Evolutionary conservation across 2,329 filamentous ascomycete species (phyloP).

Genomic region (Myriosclerotinia duriaeana): DNA sequence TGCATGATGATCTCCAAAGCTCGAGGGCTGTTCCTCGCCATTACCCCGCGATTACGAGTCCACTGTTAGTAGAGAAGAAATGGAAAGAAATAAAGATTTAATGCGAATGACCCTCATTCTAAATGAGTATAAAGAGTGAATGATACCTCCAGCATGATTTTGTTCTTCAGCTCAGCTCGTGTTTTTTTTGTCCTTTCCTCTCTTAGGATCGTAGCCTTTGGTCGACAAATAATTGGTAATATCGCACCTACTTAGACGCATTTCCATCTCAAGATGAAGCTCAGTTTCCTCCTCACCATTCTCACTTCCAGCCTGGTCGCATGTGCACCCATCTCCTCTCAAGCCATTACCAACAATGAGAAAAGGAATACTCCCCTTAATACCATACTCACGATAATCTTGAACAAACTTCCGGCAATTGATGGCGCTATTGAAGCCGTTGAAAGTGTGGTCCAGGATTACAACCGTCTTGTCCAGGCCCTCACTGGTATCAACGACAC

Average conservation of each 20-base stretch:
- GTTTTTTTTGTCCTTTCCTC: background rate
- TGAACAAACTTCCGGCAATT: slow-evolving; percentile 33
- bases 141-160: background rate
- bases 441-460: slow-evolving; percentile 29
- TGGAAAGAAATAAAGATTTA: background rate
- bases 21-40: background rate
- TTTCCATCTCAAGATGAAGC: slow-evolving; percentile 11
- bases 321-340: slow-evolving; percentile 23
- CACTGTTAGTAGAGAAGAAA: background rate
- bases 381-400: slow-evolving; percentile 32
- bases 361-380: slow-evolving; percentile 33
- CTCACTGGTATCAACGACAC: slow-evolving; percentile 33
- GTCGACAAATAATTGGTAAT: background rate
- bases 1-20: background rate
- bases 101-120: background rate
- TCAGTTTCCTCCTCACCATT: slow-evolving; percentile 9
- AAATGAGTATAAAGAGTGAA: slow-evolving; percentile 10
- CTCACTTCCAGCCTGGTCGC: slow-evolving; percentile 27
- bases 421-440: slow-evolving; percentile 30
- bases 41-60: slow-evolving; percentile 5
- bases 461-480: slow-evolving; percentile 31
- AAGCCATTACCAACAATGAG: background rate
- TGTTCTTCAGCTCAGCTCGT: slow-evolving; percentile 14
- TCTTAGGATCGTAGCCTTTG: background rate
- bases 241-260: background rate